Evolutionary conservation across 2,329 filamentous ascomycete species (phyloP).

Genomic region (Aphanocladium album): DNA sequence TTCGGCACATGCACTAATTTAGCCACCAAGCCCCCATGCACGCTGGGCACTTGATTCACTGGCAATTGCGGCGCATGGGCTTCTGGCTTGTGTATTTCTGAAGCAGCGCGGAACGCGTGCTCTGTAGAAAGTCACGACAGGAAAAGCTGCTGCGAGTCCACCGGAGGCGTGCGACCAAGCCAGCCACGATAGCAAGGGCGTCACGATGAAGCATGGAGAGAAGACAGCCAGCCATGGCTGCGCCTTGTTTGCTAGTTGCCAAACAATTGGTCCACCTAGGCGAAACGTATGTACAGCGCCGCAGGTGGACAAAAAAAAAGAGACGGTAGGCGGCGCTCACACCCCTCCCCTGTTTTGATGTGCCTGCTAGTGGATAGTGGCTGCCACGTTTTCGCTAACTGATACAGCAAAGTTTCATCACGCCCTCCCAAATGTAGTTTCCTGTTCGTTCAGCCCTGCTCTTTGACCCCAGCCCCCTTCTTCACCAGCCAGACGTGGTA

Average conservation of each 20-base stretch:
- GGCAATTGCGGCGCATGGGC: background rate
- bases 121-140: too few relatives aligned
- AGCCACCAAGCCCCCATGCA: background rate
- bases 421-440: background rate
- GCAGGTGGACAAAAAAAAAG: background rate
- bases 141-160: too few relatives aligned
- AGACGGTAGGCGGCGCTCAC: background rate
- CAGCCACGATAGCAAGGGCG: too few relatives aligned
- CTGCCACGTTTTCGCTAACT: constrained; percentile 12
- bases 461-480: background rate
- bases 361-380: constrained; percentile 3
- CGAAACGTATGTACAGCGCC: too few relatives aligned
- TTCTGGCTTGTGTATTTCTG: background rate
- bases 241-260: too few relatives aligned
- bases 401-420: constrained; percentile 7
- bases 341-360: background rate
- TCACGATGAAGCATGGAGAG: too few relatives aligned
- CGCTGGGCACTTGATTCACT: background rate
- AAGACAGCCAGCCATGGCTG: too few relatives aligned
- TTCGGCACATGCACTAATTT: background rate
- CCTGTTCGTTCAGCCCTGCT: constrained; percentile 1
- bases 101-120: too few relatives aligned
- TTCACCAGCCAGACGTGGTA: background rate
- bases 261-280: too few relatives aligned
- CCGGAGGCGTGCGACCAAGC: too few relatives aligned